These are phyloP conservation scores for Ophiostoma angusticollis DNA, from an alignment of 2,329 filamentous ascomycete genomes.

Conservation along the genomic window DNA sequence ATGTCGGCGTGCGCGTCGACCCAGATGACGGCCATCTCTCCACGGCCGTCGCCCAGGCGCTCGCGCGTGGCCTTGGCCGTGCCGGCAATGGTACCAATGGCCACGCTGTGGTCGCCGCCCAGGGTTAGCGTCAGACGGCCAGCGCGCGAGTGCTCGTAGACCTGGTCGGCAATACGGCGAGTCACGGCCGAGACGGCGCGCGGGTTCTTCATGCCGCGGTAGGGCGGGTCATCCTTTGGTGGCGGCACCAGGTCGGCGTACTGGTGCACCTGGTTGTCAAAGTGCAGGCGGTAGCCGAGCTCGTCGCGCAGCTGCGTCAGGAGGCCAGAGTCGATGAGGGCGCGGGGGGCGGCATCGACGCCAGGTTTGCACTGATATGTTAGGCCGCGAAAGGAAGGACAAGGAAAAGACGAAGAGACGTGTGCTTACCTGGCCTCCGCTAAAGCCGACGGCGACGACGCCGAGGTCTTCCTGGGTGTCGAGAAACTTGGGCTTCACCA, in stretches of 20 bases:
- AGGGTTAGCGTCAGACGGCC: constrained; percentile 86
- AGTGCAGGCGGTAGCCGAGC: constrained; percentile 76
- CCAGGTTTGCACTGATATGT: constrained; percentile 85
- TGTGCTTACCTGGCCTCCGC: constrained; percentile 69
- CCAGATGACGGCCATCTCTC: constrained; percentile 93
- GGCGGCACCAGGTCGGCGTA: constrained; percentile 64
- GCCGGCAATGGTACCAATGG: constrained; percentile 84
- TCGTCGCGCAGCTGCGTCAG: constrained; percentile 73
- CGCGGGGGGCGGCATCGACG: constrained; percentile 80
- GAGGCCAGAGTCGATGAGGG: constrained; percentile 78
- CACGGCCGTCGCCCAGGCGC: constrained; percentile 42
- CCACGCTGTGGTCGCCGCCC: constrained; percentile 92
- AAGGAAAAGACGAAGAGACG: neutral
- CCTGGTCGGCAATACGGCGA: constrained; percentile 63
- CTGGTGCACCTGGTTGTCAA: constrained; percentile 68
- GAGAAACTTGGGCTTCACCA: constrained; percentile 61
- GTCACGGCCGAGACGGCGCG: constrained; percentile 77
- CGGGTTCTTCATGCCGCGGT: constrained; percentile 91
- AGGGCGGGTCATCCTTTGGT: constrained; percentile 61
- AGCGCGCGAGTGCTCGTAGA: constrained; percentile 71
- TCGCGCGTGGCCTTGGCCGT: constrained; percentile 78
- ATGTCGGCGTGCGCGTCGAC: constrained; percentile 97
- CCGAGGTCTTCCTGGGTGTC: constrained; percentile 68
- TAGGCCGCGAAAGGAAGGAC: constrained; percentile 7
- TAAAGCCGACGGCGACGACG: constrained; percentile 90